These are phyloP conservation scores for Podospora anserina DNA, from an alignment of 495 filamentous ascomycete species.

Conservation along the genomic window DNA sequence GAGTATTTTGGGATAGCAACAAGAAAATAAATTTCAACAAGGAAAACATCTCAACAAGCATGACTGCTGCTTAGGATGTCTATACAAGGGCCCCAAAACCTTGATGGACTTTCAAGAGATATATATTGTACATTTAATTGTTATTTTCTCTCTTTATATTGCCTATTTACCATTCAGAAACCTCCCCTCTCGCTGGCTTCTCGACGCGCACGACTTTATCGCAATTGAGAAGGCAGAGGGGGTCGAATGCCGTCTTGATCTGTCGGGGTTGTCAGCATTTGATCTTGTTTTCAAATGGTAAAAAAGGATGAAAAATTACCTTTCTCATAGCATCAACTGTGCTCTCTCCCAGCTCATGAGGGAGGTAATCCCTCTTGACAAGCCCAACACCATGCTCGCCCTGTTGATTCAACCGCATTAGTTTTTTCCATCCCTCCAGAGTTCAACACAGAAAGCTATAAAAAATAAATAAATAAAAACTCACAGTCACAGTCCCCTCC, in stretches of 20 bases:
- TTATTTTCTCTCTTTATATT: too few relatives aligned
- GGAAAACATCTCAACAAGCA: too few relatives aligned
- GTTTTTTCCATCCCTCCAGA: neutral
- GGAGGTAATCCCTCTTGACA: constrained; percentile 76
- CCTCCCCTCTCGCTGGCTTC: constrained; percentile 50
- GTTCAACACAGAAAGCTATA: too few relatives aligned
- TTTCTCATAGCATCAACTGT: constrained; percentile 80
- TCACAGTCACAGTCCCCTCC: constrained; percentile 73
- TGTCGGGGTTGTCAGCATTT: constrained; percentile 21
- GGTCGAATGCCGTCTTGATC: constrained; percentile 72
- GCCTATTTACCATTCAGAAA: constrained; percentile 45
- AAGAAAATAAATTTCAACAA: neutral
- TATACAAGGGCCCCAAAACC: too few relatives aligned
- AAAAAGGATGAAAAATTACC: constrained; percentile 39
- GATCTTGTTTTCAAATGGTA: neutral
- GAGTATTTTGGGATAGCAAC: neutral
- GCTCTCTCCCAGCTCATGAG: constrained; percentile 65
- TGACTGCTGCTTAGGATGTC: too few relatives aligned
- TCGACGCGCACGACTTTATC: constrained; percentile 74
- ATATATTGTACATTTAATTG: neutral
- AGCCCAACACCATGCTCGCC: constrained; percentile 81
- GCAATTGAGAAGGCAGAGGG: constrained; percentile 71
- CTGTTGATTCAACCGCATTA: constrained; percentile 20
- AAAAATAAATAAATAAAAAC: neutral
- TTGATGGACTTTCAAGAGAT: too few relatives aligned